A percentile compares a stretch with the other conserved stretches of the same genome.
Evolutionary conservation across 140 eudicot genomes (phyloP).

Genomic region (Anethum foeniculum): DNA sequence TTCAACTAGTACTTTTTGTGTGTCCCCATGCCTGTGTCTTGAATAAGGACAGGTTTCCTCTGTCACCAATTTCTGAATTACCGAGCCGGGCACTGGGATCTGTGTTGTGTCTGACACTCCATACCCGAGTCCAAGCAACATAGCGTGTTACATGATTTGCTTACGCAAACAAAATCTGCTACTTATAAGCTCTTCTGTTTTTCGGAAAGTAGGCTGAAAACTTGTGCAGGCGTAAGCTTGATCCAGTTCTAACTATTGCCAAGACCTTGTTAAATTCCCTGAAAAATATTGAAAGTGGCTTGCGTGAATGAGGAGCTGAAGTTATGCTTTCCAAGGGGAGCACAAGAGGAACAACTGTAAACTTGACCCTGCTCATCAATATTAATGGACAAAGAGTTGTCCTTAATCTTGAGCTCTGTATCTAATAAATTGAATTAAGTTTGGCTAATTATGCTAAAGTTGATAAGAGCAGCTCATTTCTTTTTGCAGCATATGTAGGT

Average conservation of each 20-base stretch:
- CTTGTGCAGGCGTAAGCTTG: not conserved
- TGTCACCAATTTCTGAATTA: not conserved
- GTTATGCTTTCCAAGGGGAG: not conserved
- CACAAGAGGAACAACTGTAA: not conserved
- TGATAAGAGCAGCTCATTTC: not conserved
- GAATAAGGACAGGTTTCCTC: not conserved
- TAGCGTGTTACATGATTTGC: not conserved
- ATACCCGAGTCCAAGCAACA: not conserved
- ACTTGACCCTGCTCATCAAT: not conserved
- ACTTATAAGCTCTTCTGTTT: not conserved
- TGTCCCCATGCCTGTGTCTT: not conserved
- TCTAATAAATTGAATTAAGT: not conserved
- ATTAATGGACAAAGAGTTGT: not conserved
- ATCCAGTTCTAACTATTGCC: not conserved
- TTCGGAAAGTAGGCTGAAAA: not conserved
- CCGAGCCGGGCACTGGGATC: not conserved
- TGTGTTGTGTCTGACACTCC: not conserved
- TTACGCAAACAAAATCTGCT: not conserved
- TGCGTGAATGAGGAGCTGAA: not conserved
- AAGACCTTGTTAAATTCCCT: not conserved
- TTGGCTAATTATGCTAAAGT: not conserved
- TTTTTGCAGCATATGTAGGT: not conserved
- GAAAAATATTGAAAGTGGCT: not conserved
- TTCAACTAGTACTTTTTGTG: not conserved
- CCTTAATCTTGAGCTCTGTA: not conserved